These are phyloP conservation scores for Penicillium nucicola DNA, from an alignment of 495 filamentous ascomycete genomes.

Conservation along the genomic window DNA sequence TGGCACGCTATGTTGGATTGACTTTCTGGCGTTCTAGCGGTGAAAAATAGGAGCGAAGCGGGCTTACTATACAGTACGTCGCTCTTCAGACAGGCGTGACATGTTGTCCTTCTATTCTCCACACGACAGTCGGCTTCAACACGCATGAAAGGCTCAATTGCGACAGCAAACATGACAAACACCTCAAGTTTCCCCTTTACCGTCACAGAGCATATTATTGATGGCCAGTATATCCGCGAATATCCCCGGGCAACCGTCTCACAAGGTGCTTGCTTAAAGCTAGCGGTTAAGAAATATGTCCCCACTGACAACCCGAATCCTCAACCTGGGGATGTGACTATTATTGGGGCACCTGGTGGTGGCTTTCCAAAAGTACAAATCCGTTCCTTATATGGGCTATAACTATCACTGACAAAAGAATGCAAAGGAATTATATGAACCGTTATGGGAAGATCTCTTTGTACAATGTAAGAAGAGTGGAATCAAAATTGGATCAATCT, in stretches of 20 bases:
- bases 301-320: slow-evolving; percentile 53
- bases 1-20: no score
- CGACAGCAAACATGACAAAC: neutral
- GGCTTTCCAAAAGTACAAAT: slow-evolving; percentile 26
- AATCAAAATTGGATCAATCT: slow-evolving; percentile 63
- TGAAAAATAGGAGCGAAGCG: no score
- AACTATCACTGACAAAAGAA: neutral
- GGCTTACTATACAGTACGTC: no score
- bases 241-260: slow-evolving; percentile 50
- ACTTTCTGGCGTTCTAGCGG: no score
- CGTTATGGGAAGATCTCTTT: slow-evolving; percentile 68
- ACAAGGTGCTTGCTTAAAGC: slow-evolving; percentile 40
- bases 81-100: no score
- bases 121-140: no score
- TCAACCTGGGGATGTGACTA: slow-evolving; percentile 60
- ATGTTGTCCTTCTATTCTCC: no score
- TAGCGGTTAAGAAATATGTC: slow-evolving; percentile 69
- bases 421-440: slow-evolving; percentile 69
- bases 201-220: slow-evolving; percentile 49
- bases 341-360: slow-evolving; percentile 67
- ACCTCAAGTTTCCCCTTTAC: neutral
- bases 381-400: neutral
- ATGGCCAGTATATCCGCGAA: slow-evolving; percentile 60
- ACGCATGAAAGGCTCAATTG: neutral
- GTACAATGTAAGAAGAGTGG: slow-evolving; percentile 30